Evolutionary conservation across 2,329 filamentous ascomycete genomes (phyloP).

Genomic region (Colletotrichum somersetense): DNA sequence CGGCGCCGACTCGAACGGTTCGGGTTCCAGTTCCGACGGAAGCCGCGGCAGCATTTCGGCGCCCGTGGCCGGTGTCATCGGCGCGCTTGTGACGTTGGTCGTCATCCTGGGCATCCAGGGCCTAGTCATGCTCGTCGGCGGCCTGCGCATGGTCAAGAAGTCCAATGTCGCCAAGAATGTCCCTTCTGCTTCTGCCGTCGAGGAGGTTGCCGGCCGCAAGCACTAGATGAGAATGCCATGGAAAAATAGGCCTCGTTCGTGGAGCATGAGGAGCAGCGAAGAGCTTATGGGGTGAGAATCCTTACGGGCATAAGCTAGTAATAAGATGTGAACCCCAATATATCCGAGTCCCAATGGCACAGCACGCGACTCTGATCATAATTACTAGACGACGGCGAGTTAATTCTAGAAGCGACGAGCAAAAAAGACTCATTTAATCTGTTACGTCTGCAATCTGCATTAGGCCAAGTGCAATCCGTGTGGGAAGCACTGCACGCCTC

Average conservation of each 20-base stretch:
- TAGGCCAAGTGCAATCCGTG: too few relatives aligned
- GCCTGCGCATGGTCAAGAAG: conserved; percentile 63
- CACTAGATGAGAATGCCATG: background rate
- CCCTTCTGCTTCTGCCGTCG: conserved; percentile 1
- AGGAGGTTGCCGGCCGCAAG: conserved; percentile 21
- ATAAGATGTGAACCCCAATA: background rate
- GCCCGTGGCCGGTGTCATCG: conserved; percentile 84
- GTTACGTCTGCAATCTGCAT: too few relatives aligned
- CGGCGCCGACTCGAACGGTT: conserved; percentile 45
- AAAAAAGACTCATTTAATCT: background rate
- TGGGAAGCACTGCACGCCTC: background rate
- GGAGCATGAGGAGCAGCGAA: conserved; percentile 19
- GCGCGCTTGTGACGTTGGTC: conserved; percentile 73
- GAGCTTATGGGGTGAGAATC: background rate
- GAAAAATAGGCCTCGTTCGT: too few relatives aligned
- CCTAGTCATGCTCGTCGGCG: conserved; percentile 57
- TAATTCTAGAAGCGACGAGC: background rate
- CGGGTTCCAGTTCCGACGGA: conserved; percentile 45
- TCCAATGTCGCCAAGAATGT: conserved; percentile 49
- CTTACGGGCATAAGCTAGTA: background rate
- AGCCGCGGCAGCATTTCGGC: conserved; percentile 68
- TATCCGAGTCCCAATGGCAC: background rate
- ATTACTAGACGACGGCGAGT: background rate
- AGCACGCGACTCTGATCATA: too few relatives aligned
- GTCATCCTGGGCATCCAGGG: conserved; percentile 62